A percentile compares a stretch with the other conserved stretches of the same genome.
Evolutionary conservation across 208 protist species (phyloP).

Genomic region (Leishmania arabica): DNA sequence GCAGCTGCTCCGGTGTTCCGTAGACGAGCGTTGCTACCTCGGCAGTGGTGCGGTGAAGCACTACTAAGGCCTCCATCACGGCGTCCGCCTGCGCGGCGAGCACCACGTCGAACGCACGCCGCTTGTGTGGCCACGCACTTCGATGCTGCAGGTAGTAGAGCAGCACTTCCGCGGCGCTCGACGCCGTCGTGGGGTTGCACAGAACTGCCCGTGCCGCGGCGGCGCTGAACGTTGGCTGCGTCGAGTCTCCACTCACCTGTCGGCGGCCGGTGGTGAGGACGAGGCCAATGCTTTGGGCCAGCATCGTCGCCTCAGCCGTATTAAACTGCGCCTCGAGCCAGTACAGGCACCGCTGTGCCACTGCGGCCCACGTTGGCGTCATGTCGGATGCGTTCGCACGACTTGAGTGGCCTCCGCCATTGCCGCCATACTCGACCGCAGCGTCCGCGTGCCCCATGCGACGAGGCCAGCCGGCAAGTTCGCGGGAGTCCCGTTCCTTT

Average conservation of each 20-base stretch:
- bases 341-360: constrained; percentile 23
- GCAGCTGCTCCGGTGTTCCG: constrained; percentile 26
- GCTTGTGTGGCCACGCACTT: background rate
- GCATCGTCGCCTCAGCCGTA: constrained; percentile 10
- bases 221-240: background rate
- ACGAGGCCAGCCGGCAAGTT: background rate
- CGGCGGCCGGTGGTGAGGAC: background rate
- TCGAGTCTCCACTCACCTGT: background rate
- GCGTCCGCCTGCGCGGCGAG: constrained; percentile 21
- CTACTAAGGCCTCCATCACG: constrained; percentile 7
- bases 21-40: constrained; percentile 23
- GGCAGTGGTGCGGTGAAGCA: constrained; percentile 12
- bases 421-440: background rate
- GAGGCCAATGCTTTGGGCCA: background rate
- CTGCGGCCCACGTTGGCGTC: constrained; percentile 5
- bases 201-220: background rate
- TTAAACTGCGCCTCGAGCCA: constrained; percentile 32
- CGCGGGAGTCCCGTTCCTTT: background rate
- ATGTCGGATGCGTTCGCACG: background rate
- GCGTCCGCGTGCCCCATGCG: background rate
- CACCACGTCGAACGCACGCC: constrained; percentile 13
- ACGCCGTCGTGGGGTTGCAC: background rate
- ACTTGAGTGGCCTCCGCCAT: background rate
- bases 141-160: constrained; percentile 10
- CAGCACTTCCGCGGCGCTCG: constrained; percentile 2